These are phyloP conservation scores for Oryza officinalis DNA, from an alignment of 176 grass and related monocot genomes.

Conservation along the genomic window DNA sequence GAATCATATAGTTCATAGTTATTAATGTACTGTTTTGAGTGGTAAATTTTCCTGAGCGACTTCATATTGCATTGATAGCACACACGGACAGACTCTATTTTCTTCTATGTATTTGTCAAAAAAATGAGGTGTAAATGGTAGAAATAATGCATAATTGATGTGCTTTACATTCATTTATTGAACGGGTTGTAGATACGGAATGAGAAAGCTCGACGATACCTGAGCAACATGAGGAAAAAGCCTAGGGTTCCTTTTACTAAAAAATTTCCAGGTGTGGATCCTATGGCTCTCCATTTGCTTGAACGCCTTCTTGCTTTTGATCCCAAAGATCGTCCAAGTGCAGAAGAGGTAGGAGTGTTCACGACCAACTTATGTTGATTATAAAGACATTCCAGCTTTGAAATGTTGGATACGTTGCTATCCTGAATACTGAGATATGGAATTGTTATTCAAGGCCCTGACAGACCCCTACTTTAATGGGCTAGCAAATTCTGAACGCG, in stretches of 20 bases:
- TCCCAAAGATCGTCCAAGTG: conserved; percentile 83
- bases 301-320: conserved; percentile 87
- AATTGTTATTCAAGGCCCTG: conserved; percentile 66
- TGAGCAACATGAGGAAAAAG: conserved; percentile 88
- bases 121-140: not conserved
- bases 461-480: conserved; percentile 83
- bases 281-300: conserved; percentile 78
- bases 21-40: conserved; percentile 15
- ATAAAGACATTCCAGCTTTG: conserved; percentile 7
- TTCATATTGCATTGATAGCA: not conserved
- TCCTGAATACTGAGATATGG: conserved; percentile 37
- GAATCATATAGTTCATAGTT: not conserved
- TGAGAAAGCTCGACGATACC: conserved; percentile 88
- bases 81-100: conserved; percentile 2
- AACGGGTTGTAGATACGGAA: conserved; percentile 67
- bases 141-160: not conserved
- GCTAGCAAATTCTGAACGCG: conserved; percentile 79
- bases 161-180: conserved; percentile 1
- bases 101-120: not conserved
- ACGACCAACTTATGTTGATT: conserved; percentile 6
- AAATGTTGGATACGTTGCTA: conserved; percentile 30
- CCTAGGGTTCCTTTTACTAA: conserved; percentile 64
- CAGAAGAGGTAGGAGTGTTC: conserved; percentile 63
- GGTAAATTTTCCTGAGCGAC: not conserved
- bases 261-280: conserved; percentile 77